A percentile compares a stretch with the other conserved stretches of the same genome.
These are phyloP conservation scores for Arachnopeziza araneosa DNA, from an alignment of 2,329 filamentous ascomycete genomes.

Conservation along the genomic window DNA sequence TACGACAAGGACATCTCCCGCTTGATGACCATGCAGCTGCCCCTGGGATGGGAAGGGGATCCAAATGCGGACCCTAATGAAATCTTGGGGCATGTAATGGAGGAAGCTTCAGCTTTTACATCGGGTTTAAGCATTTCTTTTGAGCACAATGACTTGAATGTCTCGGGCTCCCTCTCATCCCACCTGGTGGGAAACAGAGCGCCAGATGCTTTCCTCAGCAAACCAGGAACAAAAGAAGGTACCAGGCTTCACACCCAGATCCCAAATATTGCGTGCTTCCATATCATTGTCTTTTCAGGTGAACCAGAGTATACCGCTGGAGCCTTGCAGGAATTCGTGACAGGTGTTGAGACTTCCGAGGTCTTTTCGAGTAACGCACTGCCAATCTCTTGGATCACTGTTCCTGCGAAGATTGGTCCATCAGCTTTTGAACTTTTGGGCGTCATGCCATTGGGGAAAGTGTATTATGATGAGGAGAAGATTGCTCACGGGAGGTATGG, in stretches of 20 bases:
- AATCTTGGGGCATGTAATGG: slow-evolving; percentile 50
- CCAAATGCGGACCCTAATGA: slow-evolving; percentile 36
- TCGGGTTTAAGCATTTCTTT: slow-evolving; percentile 56
- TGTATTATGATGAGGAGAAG: slow-evolving; percentile 48
- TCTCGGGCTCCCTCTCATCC: slow-evolving; percentile 16
- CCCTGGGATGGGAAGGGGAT: slow-evolving; percentile 37
- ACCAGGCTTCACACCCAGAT: slow-evolving; percentile 40
- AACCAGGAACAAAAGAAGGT: slow-evolving; percentile 39
- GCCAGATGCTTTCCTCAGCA: slow-evolving; percentile 40
- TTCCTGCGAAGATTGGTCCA: slow-evolving; percentile 36
- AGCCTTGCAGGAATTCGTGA: slow-evolving; percentile 3
- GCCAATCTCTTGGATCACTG: slow-evolving; percentile 43
- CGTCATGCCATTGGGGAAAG: slow-evolving; percentile 43
- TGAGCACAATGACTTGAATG: slow-evolving; percentile 41
- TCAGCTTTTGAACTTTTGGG: slow-evolving; percentile 41
- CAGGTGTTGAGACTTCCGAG: neutral
- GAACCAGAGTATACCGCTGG: slow-evolving; percentile 24
- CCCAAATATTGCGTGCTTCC: slow-evolving; percentile 38
- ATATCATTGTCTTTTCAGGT: slow-evolving; percentile 38
- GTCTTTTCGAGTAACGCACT: slow-evolving; percentile 33
- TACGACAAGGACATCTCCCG: slow-evolving; percentile 37
- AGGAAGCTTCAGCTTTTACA: slow-evolving; percentile 55
- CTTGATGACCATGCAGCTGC: slow-evolving; percentile 37
- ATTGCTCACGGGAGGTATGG: slow-evolving; percentile 41
- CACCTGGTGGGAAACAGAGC: slow-evolving; percentile 36